A percentile compares a stretch with the other conserved stretches of the same genome.
Conservation (phyloP, 192 early-diverging fungal genomes). For the Coemansia sp. region DNA sequence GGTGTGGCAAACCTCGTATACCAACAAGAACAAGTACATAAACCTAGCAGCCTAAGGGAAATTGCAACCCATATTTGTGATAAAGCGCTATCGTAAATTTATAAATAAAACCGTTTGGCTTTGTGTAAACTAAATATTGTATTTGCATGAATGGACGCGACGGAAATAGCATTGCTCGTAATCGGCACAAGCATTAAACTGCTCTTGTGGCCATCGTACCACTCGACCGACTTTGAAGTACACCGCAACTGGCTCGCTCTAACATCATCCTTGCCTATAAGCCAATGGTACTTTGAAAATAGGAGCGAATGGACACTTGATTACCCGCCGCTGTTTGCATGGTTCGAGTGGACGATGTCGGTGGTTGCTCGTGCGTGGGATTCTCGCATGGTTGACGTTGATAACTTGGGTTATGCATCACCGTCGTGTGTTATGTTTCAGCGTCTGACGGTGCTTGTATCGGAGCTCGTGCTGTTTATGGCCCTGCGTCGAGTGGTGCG, state of each 20-base stretch:
- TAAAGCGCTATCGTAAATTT: no score
- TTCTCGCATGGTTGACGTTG: constrained; percentile 72
- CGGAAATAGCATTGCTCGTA: constrained; percentile 30
- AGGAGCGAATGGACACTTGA: constrained; percentile 92
- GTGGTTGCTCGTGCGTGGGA: constrained; percentile 59
- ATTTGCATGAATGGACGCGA: constrained; percentile 15
- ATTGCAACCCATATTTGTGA: no score
- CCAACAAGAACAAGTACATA: background rate
- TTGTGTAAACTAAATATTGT: no score
- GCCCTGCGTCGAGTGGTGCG: constrained; percentile 60
- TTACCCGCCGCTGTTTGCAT: constrained; percentile 98
- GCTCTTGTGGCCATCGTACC: constrained; percentile 74
- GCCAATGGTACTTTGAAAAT: constrained; percentile 83
- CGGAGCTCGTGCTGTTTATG: constrained; percentile 76
- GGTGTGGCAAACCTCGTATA: background rate
- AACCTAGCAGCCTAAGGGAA: background rate
- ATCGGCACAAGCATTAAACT: constrained; percentile 54
- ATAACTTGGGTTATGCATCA: constrained; percentile 66
- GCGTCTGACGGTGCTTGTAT: constrained; percentile 74
- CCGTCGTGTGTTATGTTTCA: constrained; percentile 78
- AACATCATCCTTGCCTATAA: constrained; percentile 77
- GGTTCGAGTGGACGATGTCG: constrained; percentile 83
- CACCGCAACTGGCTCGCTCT: constrained; percentile 98
- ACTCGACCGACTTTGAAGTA: constrained; percentile 98
- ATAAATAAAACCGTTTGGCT: no score